Percentiles rank a stretch among this genome's conserved stretches.
phyloP scores from a whole-genome alignment of 164 flowering plant species.

The Piper betle region DNA sequence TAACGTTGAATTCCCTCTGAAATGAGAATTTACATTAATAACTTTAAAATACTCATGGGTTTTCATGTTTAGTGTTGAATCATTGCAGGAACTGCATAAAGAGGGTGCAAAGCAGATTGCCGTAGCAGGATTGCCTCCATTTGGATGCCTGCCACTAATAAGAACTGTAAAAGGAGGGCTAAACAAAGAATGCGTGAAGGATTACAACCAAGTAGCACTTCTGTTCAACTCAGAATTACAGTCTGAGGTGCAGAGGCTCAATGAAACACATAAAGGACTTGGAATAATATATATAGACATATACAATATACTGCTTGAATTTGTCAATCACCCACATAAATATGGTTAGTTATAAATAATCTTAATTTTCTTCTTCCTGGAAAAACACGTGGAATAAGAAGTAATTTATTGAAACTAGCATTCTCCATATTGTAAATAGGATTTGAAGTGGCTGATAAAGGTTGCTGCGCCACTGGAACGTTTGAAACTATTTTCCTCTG shows the following conservation, averaged over 20 bases:
- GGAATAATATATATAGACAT: slow-evolving; percentile 1
- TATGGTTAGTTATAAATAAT: slow-evolving; percentile 4
- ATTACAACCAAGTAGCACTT: slow-evolving; percentile 1
- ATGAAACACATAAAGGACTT: not conserved
- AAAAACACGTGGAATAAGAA: too few species aligned
- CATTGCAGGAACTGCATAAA: slow-evolving; percentile 4
- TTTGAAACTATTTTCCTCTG: slow-evolving; percentile 5
- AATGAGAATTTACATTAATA: not conserved
- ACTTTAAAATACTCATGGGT: not conserved
- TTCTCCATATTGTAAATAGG: slow-evolving; percentile 1
- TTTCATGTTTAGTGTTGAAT: not conserved
- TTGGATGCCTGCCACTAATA: slow-evolving; percentile 8
- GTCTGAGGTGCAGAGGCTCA: not conserved
- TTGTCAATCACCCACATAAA: not conserved
- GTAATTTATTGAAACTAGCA: too few species aligned
- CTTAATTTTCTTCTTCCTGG: not conserved
- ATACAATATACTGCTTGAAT: not conserved
- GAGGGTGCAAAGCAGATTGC: slow-evolving; percentile 8
- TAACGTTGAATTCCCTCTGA: not conserved
- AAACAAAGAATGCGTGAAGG: slow-evolving; percentile 2
- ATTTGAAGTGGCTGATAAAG: slow-evolving; percentile 9
- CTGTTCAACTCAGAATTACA: not conserved
- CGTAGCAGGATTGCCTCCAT: slow-evolving; percentile 4
- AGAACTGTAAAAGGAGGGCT: slow-evolving; percentile 4
- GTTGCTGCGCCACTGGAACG: slow-evolving; percentile 13